These are phyloP conservation scores for Cornus kousa DNA, from an alignment of 148 eudicot genomes.

Conservation along the genomic window DNA sequence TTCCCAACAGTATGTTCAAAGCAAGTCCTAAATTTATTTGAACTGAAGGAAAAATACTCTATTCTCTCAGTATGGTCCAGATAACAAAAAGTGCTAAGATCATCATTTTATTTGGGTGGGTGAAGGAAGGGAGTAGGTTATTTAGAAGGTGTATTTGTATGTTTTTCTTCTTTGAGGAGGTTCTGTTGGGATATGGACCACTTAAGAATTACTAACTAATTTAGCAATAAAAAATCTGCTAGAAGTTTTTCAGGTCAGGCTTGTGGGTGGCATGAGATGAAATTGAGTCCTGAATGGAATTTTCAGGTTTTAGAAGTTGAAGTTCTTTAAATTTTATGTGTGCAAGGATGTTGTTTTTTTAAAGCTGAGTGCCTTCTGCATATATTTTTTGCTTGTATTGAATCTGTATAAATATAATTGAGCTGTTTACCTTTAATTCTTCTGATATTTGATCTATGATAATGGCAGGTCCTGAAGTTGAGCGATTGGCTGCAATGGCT, in stretches of 20 bases:
- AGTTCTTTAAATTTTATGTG: too few species aligned
- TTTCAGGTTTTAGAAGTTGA: background rate
- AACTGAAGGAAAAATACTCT: background rate
- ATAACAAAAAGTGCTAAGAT: background rate
- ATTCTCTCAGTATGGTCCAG: background rate
- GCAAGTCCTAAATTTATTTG: background rate
- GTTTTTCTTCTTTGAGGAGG: background rate
- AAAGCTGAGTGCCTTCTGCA: background rate
- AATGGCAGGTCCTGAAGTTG: conserved; percentile 78
- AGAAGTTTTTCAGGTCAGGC: too few species aligned
- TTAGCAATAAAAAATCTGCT: too few species aligned
- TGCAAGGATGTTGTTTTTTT: too few species aligned
- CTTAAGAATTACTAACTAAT: too few species aligned
- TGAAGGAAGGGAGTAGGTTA: background rate
- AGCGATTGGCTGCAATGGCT: conserved; percentile 88
- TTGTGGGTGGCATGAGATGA: too few species aligned
- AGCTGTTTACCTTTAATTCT: background rate
- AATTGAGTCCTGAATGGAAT: background rate
- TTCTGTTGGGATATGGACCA: too few species aligned
- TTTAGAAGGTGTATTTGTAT: background rate
- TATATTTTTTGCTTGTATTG: background rate
- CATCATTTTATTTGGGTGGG: background rate
- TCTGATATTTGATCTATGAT: background rate
- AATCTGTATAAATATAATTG: background rate
- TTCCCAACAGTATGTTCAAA: background rate